phyloP scores from a whole-genome alignment of 2,329 filamentous ascomycete species.

The Seiridium cupressi region DNA sequence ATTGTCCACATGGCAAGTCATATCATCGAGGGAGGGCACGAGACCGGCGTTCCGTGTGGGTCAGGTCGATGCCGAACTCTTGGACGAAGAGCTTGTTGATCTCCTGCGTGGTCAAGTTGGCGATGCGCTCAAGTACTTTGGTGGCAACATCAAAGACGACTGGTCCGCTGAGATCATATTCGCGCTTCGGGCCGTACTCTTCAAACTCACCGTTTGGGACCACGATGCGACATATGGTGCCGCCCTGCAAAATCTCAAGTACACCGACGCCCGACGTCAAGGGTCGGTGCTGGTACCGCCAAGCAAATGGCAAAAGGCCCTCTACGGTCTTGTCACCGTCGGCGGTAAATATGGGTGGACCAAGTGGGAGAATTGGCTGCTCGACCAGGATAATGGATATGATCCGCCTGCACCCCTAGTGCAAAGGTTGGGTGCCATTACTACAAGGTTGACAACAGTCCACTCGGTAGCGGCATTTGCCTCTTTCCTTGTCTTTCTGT shows the following conservation, averaged over 20 bases:
- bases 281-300: slow-evolving; percentile 66
- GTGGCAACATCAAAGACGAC: slow-evolving; percentile 73
- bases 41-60: slow-evolving; percentile 87
- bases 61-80: slow-evolving; percentile 90
- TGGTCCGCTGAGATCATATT: slow-evolving; percentile 85
- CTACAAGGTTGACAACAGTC: slow-evolving; percentile 65
- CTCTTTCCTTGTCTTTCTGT: slow-evolving; percentile 87
- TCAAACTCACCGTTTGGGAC: slow-evolving; percentile 96
- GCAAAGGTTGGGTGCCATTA: slow-evolving; percentile 64
- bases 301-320: slow-evolving; percentile 75
- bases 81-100: slow-evolving; percentile 90
- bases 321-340: slow-evolving; percentile 84
- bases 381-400: slow-evolving; percentile 74
- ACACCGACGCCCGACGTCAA: slow-evolving; percentile 74
- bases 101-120: slow-evolving; percentile 82
- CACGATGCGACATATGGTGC: slow-evolving; percentile 94
- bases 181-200: slow-evolving; percentile 73
- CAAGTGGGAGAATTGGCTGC: slow-evolving; percentile 85
- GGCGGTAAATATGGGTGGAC: slow-evolving; percentile 87
- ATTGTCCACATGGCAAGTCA: slow-evolving; percentile 63
- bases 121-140: slow-evolving; percentile 84
- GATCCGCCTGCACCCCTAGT: slow-evolving; percentile 54
- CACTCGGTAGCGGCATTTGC: slow-evolving; percentile 80
- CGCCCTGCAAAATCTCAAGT: slow-evolving; percentile 85
- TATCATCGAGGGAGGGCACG: slow-evolving; percentile 75